phyloP scores from a whole-genome alignment of 1,284 basidiomycete genomes.

The Flammula alnicola region DNA sequence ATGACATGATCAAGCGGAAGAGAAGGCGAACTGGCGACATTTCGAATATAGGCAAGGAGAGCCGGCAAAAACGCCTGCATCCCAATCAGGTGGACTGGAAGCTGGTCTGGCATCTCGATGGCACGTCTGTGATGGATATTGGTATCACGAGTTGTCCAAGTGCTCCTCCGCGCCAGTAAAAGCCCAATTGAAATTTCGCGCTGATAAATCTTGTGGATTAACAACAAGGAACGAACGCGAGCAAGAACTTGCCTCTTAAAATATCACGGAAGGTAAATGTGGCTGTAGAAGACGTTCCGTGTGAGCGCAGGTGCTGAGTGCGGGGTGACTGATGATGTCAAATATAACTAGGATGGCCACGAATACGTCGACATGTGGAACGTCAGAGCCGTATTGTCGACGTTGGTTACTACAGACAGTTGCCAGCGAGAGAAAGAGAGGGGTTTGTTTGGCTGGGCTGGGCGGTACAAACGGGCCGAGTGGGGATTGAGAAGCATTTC shows the following conservation, averaged over 20 bases:
- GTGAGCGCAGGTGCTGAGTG: constrained; percentile 5
- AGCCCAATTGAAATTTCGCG: too few relatives aligned
- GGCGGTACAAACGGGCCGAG: too few relatives aligned
- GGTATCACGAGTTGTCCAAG: background rate
- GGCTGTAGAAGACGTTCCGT: too few relatives aligned
- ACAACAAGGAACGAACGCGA: too few relatives aligned
- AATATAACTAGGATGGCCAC: constrained; percentile 11
- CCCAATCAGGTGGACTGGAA: constrained; percentile 41
- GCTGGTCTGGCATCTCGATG: constrained; percentile 2
- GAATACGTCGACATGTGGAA: constrained; percentile 9
- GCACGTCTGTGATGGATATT: background rate
- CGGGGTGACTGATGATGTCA: constrained; percentile 21
- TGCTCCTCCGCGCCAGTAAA: too few relatives aligned
- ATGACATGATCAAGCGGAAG: constrained; percentile 65
- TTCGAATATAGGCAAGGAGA: constrained; percentile 50
- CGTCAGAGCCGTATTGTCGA: constrained; percentile 16
- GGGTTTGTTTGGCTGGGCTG: too few relatives aligned
- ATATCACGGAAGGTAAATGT: too few relatives aligned
- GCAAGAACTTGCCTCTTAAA: too few relatives aligned
- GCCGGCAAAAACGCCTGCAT: constrained; percentile 57
- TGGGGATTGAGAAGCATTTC: too few relatives aligned
- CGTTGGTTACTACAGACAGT: constrained; percentile 19
- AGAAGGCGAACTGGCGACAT: constrained; percentile 39
- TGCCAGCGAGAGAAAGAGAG: too few relatives aligned
- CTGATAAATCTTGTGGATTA: too few relatives aligned